Percentiles rank a stretch among this genome's conserved stretches.
Conservation (phyloP, 305 asterid species). For the Fraxinus sp. region DNA sequence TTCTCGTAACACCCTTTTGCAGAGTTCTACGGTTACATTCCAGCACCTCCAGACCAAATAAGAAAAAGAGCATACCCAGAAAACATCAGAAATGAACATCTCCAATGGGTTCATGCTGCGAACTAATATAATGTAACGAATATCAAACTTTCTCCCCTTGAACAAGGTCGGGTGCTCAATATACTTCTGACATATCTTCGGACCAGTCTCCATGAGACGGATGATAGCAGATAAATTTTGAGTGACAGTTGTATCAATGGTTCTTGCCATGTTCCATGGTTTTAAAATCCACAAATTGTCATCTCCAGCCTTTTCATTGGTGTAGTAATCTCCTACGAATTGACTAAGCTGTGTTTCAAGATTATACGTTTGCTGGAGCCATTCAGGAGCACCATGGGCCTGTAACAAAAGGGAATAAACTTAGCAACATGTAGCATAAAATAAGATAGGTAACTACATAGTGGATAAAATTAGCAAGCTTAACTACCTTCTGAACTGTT, state of each 20-base stretch:
- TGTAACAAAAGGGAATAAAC: constrained; percentile 33
- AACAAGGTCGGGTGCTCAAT: constrained; percentile 93
- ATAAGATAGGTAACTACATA: constrained; percentile 10
- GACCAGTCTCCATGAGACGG: constrained; percentile 98
- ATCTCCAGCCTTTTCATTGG: constrained; percentile 56
- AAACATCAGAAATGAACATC: constrained; percentile 72
- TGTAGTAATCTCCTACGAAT: constrained; percentile 72
- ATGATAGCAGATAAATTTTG: constrained; percentile 75
- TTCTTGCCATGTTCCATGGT: constrained; percentile 99
- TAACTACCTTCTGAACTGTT: constrained; percentile 74
- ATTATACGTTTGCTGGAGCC: constrained; percentile 97
- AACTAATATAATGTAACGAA: constrained; percentile 79
- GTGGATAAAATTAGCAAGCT: constrained; percentile 10
- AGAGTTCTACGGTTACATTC: background rate
- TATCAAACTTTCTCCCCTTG: constrained; percentile 88
- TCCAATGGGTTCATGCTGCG: constrained; percentile 86
- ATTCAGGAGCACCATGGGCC: constrained; percentile 85
- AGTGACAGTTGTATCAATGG: constrained; percentile 86
- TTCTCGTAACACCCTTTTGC: background rate
- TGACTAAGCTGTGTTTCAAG: constrained; percentile 90
- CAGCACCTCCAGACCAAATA: background rate
- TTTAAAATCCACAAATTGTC: constrained; percentile 93
- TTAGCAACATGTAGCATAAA: constrained; percentile 25
- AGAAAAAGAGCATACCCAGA: constrained; percentile 65
- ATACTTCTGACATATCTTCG: constrained; percentile 94